A percentile compares a stretch with the other conserved stretches of the same genome.
Evolutionary conservation across 1,284 basidiomycete genomes (phyloP).

Genomic region (Cryptococcus neoformans): DNA sequence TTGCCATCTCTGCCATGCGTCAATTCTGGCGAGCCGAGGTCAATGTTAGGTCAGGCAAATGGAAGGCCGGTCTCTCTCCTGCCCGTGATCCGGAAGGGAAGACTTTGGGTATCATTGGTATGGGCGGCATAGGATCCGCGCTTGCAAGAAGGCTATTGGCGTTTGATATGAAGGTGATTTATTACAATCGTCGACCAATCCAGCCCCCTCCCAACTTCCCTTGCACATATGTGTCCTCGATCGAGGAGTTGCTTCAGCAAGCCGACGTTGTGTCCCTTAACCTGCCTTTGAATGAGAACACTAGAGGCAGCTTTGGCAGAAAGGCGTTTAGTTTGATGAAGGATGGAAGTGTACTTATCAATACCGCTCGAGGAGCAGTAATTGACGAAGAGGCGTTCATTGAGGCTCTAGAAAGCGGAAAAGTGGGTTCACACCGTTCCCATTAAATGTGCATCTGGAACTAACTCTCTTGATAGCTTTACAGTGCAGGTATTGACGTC

Average conservation of each 20-base stretch:
- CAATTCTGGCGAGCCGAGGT: conserved; percentile 72
- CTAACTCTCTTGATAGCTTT: conserved; percentile 1
- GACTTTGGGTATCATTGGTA: conserved; percentile 79
- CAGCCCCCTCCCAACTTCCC: conserved; percentile 64
- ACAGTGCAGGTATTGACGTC: conserved; percentile 84
- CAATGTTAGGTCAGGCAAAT: conserved; percentile 58
- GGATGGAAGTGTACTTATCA: conserved; percentile 75
- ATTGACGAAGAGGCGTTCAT: conserved; percentile 84
- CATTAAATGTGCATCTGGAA: background rate
- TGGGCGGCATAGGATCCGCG: conserved; percentile 76
- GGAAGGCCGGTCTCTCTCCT: conserved; percentile 57
- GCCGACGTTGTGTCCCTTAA: conserved; percentile 69
- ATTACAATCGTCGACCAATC: conserved; percentile 71
- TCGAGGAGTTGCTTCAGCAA: conserved; percentile 68
- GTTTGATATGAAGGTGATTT: conserved; percentile 70
- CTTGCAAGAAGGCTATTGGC: conserved; percentile 44
- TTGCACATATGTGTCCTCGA: conserved; percentile 62
- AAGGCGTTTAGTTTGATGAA: conserved; percentile 76
- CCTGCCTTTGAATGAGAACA: conserved; percentile 60
- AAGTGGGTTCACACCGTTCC: conserved; percentile 20
- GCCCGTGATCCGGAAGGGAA: conserved; percentile 73
- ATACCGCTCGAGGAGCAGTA: conserved; percentile 86
- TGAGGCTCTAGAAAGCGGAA: conserved; percentile 73
- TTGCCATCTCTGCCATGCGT: conserved; percentile 77
- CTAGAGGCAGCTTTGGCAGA: conserved; percentile 71